Base-by-base conservation (phyloP, 1,284 basidiomycete genomes). In the Ceratorhiza oryzae-sativae region DNA sequence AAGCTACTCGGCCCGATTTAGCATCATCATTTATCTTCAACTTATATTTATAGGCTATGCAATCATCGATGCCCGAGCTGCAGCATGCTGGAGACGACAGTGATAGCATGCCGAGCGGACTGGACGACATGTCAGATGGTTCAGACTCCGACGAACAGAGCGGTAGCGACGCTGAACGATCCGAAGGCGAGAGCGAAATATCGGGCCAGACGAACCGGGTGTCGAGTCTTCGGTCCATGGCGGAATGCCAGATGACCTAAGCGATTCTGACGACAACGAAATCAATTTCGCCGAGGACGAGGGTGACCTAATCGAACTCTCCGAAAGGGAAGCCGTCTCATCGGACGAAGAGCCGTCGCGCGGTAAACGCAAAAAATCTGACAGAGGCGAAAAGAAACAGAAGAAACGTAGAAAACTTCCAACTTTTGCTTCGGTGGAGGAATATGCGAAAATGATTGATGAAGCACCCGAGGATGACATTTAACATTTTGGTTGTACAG, bases 381-480 rank as follows among this genome's bases (percentile, higher is more conserved):
- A 72, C 18, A 76, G 78, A 58, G 80, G 83, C 71, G 81, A 83
- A 65, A 83, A 84, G 75, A 82, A 80, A 71, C 82, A 80, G 74
- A 82, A 81, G 76, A 86, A 84, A 77, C 88, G 86, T 82, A 87
- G 88, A 78, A 93, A 91, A 83, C 80, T 95, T 76, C 95, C 95
- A 1, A 92, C 90, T 34, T 98, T 99, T 78, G 97, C 94, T 1
- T 93, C 89, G 78, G 97, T 97, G 75, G 97, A 98, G 75, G 97
- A 98, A 76, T 99, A 97, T 78, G 93, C 92, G 59, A 91, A 88
- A 81, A 85, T 98, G 84, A 95, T 98, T 75, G 91, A 90, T 73
- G 91, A 90, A 72, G 91, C 84, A 23, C 86, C 87, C 18, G 91
- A 93, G 80, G 91, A 93, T 77, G 83, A 90, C 79, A 83, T 90